Evolutionary conservation across 2,329 filamentous ascomycete genomes (phyloP).

Genomic region (Aciculosporium take): DNA sequence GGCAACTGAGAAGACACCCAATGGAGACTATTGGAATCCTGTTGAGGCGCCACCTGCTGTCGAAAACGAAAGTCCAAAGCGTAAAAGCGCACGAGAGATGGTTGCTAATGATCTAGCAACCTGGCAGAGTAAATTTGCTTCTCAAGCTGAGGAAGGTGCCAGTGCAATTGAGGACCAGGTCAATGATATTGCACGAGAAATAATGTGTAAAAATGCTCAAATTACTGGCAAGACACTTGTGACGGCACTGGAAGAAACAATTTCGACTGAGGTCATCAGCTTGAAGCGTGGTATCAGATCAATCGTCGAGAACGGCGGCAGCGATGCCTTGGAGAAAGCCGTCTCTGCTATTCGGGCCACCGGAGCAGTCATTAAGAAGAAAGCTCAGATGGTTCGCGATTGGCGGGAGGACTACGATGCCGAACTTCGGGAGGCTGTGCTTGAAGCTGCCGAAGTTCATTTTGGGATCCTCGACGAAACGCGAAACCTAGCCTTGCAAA

Average conservation of each 20-base stretch:
- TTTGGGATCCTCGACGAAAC: conserved; percentile 72
- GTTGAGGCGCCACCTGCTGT: conserved; percentile 31
- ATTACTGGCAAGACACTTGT: conserved; percentile 53
- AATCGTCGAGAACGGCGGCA: conserved; percentile 37
- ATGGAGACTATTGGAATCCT: conserved; percentile 16
- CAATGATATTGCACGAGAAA: conserved; percentile 39
- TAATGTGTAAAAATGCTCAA: conserved; percentile 50
- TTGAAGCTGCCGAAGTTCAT: conserved; percentile 62
- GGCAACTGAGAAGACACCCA: conserved; percentile 13
- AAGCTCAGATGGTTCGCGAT: conserved; percentile 59
- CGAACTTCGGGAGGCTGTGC: conserved; percentile 54
- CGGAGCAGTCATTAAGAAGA: conserved; percentile 60
- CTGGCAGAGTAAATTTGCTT: conserved; percentile 82
- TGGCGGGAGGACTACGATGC: conserved; percentile 63
- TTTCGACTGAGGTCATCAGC: conserved; percentile 45
- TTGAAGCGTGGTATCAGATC: conserved; percentile 55
- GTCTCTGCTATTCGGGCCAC: conserved; percentile 44
- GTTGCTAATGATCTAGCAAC: conserved; percentile 65
- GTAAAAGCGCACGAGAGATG: conserved; percentile 46
- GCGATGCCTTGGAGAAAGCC: conserved; percentile 28
- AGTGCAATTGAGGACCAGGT: conserved; percentile 57
- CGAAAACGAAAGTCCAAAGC: conserved; percentile 36
- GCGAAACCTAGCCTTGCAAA: conserved; percentile 70
- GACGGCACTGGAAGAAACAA: conserved; percentile 51
- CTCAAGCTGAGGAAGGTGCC: conserved; percentile 69